These are phyloP conservation scores for Beta macrorhiza DNA, from an alignment of 179 eudicot genomes.

Conservation along the genomic window DNA sequence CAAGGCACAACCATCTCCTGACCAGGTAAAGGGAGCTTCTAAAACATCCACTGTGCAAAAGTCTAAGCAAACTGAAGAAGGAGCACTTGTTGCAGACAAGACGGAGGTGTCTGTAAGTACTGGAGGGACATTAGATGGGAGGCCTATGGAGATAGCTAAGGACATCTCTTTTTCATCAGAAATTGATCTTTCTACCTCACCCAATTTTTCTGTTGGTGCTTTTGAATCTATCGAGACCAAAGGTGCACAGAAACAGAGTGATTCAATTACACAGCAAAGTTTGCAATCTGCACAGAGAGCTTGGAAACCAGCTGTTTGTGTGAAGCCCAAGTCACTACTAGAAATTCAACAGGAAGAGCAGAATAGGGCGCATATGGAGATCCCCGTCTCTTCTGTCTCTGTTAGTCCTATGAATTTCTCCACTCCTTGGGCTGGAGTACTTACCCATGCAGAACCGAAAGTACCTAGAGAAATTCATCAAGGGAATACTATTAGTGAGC, in stretches of 20 bases:
- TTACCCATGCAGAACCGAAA: conserved; percentile 47
- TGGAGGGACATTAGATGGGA: conserved; percentile 20
- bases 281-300: conserved; percentile 47
- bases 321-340: conserved; percentile 77
- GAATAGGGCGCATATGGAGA: conserved; percentile 48
- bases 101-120: conserved; percentile 26
- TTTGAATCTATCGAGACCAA: conserved; percentile 32
- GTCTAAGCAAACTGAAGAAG: conserved; percentile 42
- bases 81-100: conserved; percentile 20
- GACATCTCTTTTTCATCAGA: conserved; percentile 28
- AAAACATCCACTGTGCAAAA: conserved; percentile 41
- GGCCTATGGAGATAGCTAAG: conserved; percentile 19
- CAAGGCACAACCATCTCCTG: conserved; percentile 63
- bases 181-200: conserved; percentile 25
- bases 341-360: conserved; percentile 98
- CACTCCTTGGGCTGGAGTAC: conserved; percentile 78
- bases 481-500: conserved; percentile 32
- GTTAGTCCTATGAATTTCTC: conserved; percentile 46
- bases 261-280: conserved; percentile 28
- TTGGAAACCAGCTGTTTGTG: conserved; percentile 91
- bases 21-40: conserved; percentile 52
- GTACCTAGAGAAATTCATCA: conserved; percentile 30
- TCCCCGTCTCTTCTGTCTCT: conserved; percentile 42
- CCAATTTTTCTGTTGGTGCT: conserved; percentile 19
- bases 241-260: conserved; percentile 35